Percentiles rank a stretch among this genome's conserved stretches.
Conservation (phyloP, 2,329 filamentous ascomycete genomes). For the Colletotrichum sp. region DNA sequence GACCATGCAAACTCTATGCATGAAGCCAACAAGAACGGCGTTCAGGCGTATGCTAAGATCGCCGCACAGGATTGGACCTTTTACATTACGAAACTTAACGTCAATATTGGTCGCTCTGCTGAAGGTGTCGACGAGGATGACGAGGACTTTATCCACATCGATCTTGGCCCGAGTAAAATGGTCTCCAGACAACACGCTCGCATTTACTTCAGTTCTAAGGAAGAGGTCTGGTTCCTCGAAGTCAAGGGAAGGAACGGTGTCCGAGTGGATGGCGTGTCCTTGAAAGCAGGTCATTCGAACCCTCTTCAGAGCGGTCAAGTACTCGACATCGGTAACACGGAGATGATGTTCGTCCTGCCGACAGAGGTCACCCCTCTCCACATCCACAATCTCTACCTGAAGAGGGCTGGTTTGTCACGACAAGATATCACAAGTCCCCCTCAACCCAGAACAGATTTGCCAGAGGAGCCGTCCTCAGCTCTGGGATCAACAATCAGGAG, state of each 20-base stretch:
- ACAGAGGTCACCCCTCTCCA: slow-evolving; percentile 69
- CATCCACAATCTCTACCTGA: slow-evolving; percentile 72
- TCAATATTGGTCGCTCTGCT: slow-evolving; percentile 77
- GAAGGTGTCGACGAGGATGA: slow-evolving; percentile 53
- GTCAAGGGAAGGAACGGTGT: slow-evolving; percentile 93
- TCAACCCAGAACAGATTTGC: slow-evolving; percentile 16
- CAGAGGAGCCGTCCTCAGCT: slow-evolving; percentile 19
- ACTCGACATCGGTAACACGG: slow-evolving; percentile 87
- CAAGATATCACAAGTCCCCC: slow-evolving; percentile 13
- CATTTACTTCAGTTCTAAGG: slow-evolving; percentile 73
- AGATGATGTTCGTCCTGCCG: slow-evolving; percentile 99
- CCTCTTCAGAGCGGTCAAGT: slow-evolving; percentile 85
- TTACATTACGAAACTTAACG: slow-evolving; percentile 76
- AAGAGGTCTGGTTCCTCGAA: slow-evolving; percentile 79
- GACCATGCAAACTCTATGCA: slow-evolving; percentile 70
- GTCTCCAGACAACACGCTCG: slow-evolving; percentile 79
- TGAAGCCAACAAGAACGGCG: slow-evolving; percentile 64
- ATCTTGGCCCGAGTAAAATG: slow-evolving; percentile 84
- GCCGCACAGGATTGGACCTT: slow-evolving; percentile 84
- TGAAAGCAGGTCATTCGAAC: slow-evolving; percentile 71
- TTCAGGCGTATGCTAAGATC: slow-evolving; percentile 82
- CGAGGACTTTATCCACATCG: slow-evolving; percentile 75
- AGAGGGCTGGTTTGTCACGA: slow-evolving; percentile 64
- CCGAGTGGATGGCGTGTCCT: slow-evolving; percentile 75
- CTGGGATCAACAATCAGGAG: slow-evolving; percentile 4